These are phyloP conservation scores for Cladosporium sp. DNA, from an alignment of 2,329 filamentous ascomycete genomes.

Conservation along the genomic window DNA sequence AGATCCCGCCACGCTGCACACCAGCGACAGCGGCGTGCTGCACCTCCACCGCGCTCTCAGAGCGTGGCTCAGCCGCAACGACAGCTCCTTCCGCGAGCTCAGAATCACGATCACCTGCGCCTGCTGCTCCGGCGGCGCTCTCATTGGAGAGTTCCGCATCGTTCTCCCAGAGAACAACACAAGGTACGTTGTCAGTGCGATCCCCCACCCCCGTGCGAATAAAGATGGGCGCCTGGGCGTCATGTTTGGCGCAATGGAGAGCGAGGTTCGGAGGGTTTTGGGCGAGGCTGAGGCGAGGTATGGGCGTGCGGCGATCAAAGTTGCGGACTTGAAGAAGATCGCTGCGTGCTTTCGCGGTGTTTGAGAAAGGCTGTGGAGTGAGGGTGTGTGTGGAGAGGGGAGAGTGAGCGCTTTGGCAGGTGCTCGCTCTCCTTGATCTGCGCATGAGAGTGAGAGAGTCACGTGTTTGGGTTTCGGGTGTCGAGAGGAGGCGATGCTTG, in stretches of 20 bases:
- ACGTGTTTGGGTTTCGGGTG: too few relatives aligned
- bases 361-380: background rate
- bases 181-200: background rate
- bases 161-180: background rate
- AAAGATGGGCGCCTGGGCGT: too few relatives aligned
- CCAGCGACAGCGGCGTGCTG: background rate
- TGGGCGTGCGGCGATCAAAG: background rate
- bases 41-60: background rate
- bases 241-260: background rate
- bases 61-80: background rate
- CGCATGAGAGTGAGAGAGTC: too few relatives aligned
- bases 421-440: too few relatives aligned
- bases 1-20: background rate
- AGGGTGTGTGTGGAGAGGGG: background rate
- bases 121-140: background rate
- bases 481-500: too few relatives aligned
- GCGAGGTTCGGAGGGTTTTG: background rate
- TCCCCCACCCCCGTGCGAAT: too few relatives aligned
- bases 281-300: background rate
- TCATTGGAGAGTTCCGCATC: background rate
- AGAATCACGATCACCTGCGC: background rate
- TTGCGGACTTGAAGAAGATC: background rate
- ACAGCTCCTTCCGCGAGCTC: background rate
- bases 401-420: too few relatives aligned
- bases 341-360: background rate